Evolutionary conservation across 805 yeast genomes (phyloP), one percentile per base, ranked within the genome.

Genomic region (Zygoascus ofunaensis): DNA sequence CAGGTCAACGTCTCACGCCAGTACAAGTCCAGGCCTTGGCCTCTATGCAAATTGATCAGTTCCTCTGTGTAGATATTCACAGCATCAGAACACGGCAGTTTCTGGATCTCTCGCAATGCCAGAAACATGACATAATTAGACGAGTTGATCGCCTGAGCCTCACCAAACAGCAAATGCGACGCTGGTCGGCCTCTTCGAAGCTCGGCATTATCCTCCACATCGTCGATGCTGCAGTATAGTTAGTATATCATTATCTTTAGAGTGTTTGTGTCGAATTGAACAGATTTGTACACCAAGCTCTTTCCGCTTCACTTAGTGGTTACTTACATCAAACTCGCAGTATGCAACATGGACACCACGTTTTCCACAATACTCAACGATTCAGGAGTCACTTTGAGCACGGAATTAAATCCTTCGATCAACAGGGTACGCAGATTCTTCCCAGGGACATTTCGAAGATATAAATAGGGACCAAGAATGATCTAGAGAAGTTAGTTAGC

Each of bases 21-120:
- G 60, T 79, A 82, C 18, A 89, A 71, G 54, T 89, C 97, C 48
- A 82, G 62, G 0, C 95, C 94, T 66, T 89, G 97, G 4, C 97
- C 97, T 39, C 82, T 71, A 59, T 89, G 97, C 46, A 89, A 64
- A 55, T 82, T 80, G 42, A 84, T 60, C 77, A 89, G 69, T 54
- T 89, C 96, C 41, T 83, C 83, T 5, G 49, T 32, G 37, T 44
- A 49, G 19, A 49, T 49, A 22, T 38, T 24, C 2, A 46, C 43
- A 3, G 48, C 53, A 24, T 39, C 47, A 39, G 48, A 52, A 37
- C 63, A 57, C 15, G 21, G 33, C 21, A 41, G 33, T 50, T 69
- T 56, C 44, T 62, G 54, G 34, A 79, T 67, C 46, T 70, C 64
- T 46, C 73, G 71, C 62, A 85, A 69, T 1, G 94, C 84, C 34